These are phyloP conservation scores for Claviceps sp. DNA, from an alignment of 2,329 filamentous ascomycete genomes.

Conservation along the genomic window DNA sequence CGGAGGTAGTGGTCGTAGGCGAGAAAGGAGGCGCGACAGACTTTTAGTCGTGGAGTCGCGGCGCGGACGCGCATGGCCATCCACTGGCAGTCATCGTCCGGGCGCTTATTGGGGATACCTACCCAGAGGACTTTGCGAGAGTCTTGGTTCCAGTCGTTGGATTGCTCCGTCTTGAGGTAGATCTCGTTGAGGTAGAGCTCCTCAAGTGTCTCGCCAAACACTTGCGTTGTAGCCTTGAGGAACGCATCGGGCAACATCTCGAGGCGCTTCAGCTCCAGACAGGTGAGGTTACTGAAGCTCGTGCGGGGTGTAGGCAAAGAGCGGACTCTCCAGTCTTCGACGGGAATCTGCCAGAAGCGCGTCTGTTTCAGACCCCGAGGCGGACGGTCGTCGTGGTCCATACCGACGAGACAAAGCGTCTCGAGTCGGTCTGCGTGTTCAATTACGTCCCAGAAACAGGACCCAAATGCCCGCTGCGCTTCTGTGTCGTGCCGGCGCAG, in stretches of 20 bases:
- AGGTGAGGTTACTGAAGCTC: conserved; percentile 24
- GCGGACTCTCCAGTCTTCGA: conserved; percentile 26
- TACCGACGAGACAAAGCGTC: conserved; percentile 34
- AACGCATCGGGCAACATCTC: conserved; percentile 25
- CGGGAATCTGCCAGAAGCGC: conserved; percentile 20
- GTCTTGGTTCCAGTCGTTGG: conserved; percentile 19
- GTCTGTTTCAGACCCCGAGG: conserved; percentile 25
- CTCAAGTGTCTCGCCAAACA: conserved; percentile 24
- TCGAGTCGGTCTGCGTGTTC: conserved; percentile 29
- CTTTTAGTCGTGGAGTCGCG: conserved; percentile 20
- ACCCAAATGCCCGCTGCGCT: conserved; percentile 25
- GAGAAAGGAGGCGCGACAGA: conserved; percentile 30
- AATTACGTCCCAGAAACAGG: conserved; percentile 36
- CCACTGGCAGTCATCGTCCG: conserved; percentile 24
- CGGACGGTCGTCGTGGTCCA: conserved; percentile 26
- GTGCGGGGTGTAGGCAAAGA: conserved; percentile 24
- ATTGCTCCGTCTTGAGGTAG: conserved; percentile 28
- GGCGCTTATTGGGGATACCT: conserved; percentile 29
- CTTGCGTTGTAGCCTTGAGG: conserved; percentile 18
- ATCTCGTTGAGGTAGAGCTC: conserved; percentile 34
- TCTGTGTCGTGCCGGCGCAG: conserved; percentile 30
- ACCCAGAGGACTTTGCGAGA: conserved; percentile 28
- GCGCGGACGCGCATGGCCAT: conserved; percentile 28
- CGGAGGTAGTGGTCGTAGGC: conserved; percentile 28
- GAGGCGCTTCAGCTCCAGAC: conserved; percentile 29